Evolutionary conservation across 257 asterid species (phyloP).

Genomic region (Solanum piurae): DNA sequence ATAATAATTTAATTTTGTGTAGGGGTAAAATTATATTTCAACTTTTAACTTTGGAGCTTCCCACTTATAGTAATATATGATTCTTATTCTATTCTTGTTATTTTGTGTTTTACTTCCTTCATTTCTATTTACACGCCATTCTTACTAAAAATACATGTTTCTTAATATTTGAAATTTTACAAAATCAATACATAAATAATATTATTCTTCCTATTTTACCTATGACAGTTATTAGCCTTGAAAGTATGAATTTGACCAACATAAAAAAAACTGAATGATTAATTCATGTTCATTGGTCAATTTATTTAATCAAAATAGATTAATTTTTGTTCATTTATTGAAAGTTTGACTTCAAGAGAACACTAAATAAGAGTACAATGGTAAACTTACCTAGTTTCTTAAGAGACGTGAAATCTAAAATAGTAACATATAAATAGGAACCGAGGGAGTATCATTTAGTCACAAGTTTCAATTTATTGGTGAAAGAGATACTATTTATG

Average conservation of each 20-base stretch:
- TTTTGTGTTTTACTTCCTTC: not conserved
- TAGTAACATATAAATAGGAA: not conserved
- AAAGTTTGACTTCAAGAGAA: not conserved
- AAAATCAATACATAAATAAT: too few relatives aligned
- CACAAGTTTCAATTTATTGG: not conserved
- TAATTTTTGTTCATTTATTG: not conserved
- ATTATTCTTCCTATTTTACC: not conserved
- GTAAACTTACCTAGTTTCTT: not conserved
- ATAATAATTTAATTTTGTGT: too few relatives aligned
- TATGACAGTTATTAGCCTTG: not conserved
- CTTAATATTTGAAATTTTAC: too few relatives aligned
- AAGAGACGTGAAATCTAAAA: not conserved
- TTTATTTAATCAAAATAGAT: not conserved
- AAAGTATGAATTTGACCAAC: not conserved
- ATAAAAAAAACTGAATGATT: too few relatives aligned
- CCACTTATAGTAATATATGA: too few relatives aligned
- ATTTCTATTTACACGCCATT: not conserved
- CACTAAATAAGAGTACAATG: not conserved
- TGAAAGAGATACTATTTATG: not conserved
- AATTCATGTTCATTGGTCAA: not conserved
- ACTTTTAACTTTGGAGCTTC: too few relatives aligned
- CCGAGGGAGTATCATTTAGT: not conserved
- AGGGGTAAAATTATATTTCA: too few relatives aligned
- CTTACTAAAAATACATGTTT: not conserved
- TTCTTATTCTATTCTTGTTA: not conserved